phyloP scores from a whole-genome alignment of 352 stramenopile species.

The Poterioochromonas sp. region DNA sequence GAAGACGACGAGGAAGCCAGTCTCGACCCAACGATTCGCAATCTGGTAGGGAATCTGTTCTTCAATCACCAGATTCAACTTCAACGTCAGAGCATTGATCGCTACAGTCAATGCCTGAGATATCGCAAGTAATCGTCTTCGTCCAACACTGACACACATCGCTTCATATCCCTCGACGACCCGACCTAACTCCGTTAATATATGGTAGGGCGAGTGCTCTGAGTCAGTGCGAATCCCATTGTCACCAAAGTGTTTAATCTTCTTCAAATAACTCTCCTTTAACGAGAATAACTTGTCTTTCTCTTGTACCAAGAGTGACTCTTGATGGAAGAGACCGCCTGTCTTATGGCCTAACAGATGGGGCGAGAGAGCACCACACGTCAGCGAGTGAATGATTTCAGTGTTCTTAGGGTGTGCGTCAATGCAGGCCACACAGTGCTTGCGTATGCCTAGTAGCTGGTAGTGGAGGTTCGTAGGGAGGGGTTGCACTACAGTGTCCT shows the following conservation, averaged over 20 bases:
- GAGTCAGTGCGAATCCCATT: neutral
- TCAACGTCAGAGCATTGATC: conserved; percentile 22
- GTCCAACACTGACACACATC: neutral
- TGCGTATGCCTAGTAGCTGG: neutral
- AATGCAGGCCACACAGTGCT: neutral
- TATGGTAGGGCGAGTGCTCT: neutral
- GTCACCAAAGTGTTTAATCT: neutral
- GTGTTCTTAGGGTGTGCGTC: neutral
- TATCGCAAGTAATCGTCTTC: neutral
- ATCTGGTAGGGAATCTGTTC: neutral
- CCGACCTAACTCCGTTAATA: neutral
- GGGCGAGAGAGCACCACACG: conserved; percentile 28
- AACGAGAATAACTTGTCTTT: neutral
- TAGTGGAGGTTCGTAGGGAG: conserved; percentile 24
- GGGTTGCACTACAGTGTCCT: neutral
- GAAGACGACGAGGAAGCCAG: conserved; percentile 71
- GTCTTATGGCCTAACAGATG: conserved; percentile 40
- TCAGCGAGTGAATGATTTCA: conserved; percentile 25
- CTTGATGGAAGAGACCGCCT: conserved; percentile 38
- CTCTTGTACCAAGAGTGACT: neutral
- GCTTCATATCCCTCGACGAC: conserved; percentile 14
- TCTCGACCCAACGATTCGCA: neutral
- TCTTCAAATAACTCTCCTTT: conserved; percentile 29
- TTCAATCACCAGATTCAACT: conserved; percentile 29
- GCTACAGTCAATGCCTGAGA: conserved; percentile 2